Evolutionary conservation across 768 basidiomycete genomes (phyloP).

Genomic region (Lentinula lateritia): DNA sequence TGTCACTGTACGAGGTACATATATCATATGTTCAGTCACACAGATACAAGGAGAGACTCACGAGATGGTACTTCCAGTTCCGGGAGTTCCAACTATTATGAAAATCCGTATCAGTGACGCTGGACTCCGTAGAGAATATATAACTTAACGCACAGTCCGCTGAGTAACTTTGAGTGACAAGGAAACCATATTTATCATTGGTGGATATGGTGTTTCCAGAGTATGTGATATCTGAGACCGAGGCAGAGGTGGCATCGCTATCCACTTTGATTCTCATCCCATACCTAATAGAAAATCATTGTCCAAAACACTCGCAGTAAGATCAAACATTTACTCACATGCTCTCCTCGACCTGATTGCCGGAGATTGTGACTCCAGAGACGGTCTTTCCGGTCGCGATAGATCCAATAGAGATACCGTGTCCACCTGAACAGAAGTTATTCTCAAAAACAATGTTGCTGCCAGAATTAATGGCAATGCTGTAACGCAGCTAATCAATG

Average conservation of each 20-base stretch:
- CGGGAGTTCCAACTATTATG: constrained; percentile 24
- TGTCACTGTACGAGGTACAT: not conserved
- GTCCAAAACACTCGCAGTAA: not conserved
- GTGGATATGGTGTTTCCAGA: constrained; percentile 30
- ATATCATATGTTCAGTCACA: not conserved
- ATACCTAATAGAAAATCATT: not conserved
- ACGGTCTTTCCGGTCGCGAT: constrained; percentile 24
- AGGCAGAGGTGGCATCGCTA: constrained; percentile 21
- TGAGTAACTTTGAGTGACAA: constrained; percentile 31
- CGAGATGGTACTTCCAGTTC: constrained; percentile 34
- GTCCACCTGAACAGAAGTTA: constrained; percentile 37
- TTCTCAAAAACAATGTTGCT: constrained; percentile 25
- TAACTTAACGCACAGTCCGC: constrained; percentile 10
- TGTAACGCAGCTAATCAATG: not conserved
- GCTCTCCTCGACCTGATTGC: constrained; percentile 21
- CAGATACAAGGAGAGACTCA: not conserved
- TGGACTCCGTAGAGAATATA: not conserved
- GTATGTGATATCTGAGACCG: constrained; percentile 30
- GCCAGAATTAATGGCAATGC: constrained; percentile 22
- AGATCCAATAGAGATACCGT: constrained; percentile 45
- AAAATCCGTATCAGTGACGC: not conserved
- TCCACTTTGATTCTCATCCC: constrained; percentile 8
- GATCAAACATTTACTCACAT: not conserved
- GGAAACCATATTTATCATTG: constrained; percentile 29
- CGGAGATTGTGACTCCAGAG: not conserved